A percentile compares a stretch with the other conserved stretches of the same genome.
phyloP scores from a whole-genome alignment of 225 moss, liverwort and hornwort species.

The Marchantia polymorpha region DNA sequence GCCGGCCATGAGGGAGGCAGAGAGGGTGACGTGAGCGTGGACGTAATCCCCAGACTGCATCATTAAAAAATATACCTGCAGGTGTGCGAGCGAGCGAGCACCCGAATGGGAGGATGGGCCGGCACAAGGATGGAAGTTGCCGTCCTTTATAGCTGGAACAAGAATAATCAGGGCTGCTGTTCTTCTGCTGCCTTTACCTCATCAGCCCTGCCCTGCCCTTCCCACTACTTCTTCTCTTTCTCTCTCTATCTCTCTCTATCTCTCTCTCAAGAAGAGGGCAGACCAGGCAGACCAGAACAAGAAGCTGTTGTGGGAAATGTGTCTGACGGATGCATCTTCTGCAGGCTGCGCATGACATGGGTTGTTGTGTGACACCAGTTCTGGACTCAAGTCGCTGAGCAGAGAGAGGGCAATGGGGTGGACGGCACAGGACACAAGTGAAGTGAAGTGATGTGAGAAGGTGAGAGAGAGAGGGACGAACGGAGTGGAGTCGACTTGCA shows the following conservation, averaged over 20 bases:
- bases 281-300: neutral
- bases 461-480: neutral
- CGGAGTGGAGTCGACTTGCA: neutral
- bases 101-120: neutral
- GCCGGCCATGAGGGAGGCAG: conserved; percentile 9
- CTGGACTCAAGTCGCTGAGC: neutral
- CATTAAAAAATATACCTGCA: neutral
- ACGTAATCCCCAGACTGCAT: no score
- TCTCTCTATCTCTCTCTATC: neutral
- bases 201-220: neutral
- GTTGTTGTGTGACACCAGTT: neutral
- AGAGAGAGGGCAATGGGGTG: neutral
- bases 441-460: neutral
- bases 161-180: neutral
- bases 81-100: neutral
- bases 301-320: conserved; percentile 1
- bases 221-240: neutral
- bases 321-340: conserved; percentile 1
- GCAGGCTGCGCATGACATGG: conserved; percentile 7
- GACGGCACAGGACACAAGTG: neutral
- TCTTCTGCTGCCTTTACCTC: neutral
- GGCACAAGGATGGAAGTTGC: conserved; percentile 4
- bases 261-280: neutral
- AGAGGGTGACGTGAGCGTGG: neutral
- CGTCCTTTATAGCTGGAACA: neutral